Evolutionary conservation across 2,329 filamentous ascomycete species (phyloP).

Genomic region (Ustulina deusta): DNA sequence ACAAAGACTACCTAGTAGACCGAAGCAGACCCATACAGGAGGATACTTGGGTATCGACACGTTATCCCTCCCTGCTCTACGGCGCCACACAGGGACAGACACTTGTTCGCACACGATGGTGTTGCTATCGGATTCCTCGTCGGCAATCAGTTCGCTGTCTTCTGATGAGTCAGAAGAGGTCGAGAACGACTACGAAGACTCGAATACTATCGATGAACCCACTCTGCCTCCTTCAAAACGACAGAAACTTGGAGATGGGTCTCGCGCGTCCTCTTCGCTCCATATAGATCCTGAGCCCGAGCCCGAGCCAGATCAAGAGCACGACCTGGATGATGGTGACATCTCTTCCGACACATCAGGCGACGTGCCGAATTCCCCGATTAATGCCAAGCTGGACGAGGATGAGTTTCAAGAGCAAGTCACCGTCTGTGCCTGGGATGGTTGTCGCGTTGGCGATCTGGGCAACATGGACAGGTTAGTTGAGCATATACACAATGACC

Average conservation of each 20-base stretch:
- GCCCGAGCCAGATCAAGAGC: slow-evolving; percentile 56
- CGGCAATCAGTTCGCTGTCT: slow-evolving; percentile 51
- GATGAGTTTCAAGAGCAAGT: slow-evolving; percentile 83
- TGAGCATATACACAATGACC: slow-evolving; percentile 88
- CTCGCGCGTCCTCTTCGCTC: slow-evolving; percentile 61
- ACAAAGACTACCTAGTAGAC: not conserved
- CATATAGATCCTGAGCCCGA: slow-evolving; percentile 62
- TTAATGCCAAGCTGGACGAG: slow-evolving; percentile 76
- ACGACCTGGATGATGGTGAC: slow-evolving; percentile 68
- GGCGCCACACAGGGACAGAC: slow-evolving; percentile 6
- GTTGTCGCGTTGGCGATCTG: slow-evolving; percentile 76
- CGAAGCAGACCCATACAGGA: slow-evolving; percentile 19
- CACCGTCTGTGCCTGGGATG: slow-evolving; percentile 82
- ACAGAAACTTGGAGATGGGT: slow-evolving; percentile 53
- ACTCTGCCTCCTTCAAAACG: slow-evolving; percentile 52
- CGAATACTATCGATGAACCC: slow-evolving; percentile 46
- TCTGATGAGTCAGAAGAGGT: slow-evolving; percentile 50
- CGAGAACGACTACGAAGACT: slow-evolving; percentile 51
- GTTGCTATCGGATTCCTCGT: slow-evolving; percentile 50
- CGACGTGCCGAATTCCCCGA: slow-evolving; percentile 79
- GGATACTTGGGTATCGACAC: slow-evolving; percentile 20
- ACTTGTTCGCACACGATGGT: slow-evolving; percentile 42
- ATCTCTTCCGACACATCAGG: slow-evolving; percentile 93
- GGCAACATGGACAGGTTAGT: slow-evolving; percentile 85
- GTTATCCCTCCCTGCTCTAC: slow-evolving; percentile 15